These are phyloP conservation scores for Alternaria solani DNA, from an alignment of 2,329 filamentous ascomycete species.

Conservation along the genomic window DNA sequence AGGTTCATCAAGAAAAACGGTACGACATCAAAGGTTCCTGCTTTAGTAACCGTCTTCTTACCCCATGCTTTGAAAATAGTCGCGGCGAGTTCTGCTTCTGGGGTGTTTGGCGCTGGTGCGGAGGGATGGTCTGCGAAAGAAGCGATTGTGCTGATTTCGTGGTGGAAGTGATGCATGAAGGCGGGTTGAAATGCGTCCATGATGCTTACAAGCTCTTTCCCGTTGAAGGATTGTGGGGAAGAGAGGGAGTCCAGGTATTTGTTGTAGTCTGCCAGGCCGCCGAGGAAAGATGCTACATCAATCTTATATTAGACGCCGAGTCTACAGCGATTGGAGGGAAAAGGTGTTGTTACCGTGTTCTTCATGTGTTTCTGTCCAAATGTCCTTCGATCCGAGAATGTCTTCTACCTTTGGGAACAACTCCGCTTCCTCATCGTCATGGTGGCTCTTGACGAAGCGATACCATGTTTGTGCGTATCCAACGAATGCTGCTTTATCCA, in stretches of 20 bases:
- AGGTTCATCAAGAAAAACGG: slow-evolving; percentile 72
- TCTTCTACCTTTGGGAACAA: slow-evolving; percentile 48
- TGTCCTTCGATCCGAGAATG: slow-evolving; percentile 33
- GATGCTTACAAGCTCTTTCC: slow-evolving; percentile 31
- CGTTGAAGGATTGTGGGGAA: slow-evolving; percentile 31
- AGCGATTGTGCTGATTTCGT: slow-evolving; percentile 45
- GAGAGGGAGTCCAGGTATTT: slow-evolving; percentile 32
- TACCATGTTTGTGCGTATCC: slow-evolving; percentile 48
- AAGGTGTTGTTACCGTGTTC: slow-evolving; percentile 41
- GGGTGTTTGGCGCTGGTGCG: slow-evolving; percentile 58
- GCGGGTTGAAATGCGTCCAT: slow-evolving; percentile 41
- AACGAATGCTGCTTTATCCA: slow-evolving; percentile 47
- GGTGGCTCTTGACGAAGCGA: slow-evolving; percentile 46
- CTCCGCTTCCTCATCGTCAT: slow-evolving; percentile 49
- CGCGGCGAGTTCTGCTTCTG: slow-evolving; percentile 56
- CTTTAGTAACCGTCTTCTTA: slow-evolving; percentile 69
- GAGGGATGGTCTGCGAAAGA: slow-evolving; percentile 57
- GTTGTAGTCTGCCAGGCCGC: slow-evolving; percentile 34
- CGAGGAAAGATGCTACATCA: slow-evolving; percentile 38
- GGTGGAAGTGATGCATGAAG: slow-evolving; percentile 45
- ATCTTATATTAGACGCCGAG: neutral
- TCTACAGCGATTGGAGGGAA: neutral
- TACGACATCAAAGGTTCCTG: slow-evolving; percentile 66
- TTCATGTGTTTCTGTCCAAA: slow-evolving; percentile 44
- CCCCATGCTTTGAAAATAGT: slow-evolving; percentile 68